A percentile compares a stretch with the other conserved stretches of the same genome.
Conservation (phyloP, 495 filamentous ascomycete species). For the Arthonia radiata region DNA sequence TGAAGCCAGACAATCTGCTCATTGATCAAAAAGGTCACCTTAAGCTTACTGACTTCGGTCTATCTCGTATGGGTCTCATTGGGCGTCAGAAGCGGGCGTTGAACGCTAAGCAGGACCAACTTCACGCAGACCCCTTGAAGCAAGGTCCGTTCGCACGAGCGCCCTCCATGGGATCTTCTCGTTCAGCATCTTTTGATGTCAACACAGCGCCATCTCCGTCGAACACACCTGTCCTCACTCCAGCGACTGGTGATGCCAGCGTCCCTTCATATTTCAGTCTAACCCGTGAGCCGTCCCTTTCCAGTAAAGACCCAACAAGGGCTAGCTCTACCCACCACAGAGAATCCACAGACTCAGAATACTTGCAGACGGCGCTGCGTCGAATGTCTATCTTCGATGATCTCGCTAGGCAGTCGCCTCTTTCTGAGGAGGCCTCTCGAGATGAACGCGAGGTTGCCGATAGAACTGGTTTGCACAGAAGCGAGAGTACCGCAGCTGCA, state of each 20-base stretch:
- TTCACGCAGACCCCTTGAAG: constrained; percentile 73
- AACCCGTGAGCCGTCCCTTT: constrained; percentile 32
- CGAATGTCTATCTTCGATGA: constrained; percentile 57
- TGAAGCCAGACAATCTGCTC: constrained; percentile 91
- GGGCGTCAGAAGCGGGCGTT: constrained; percentile 85
- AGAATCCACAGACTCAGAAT: constrained; percentile 76
- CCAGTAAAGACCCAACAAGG: constrained; percentile 49
- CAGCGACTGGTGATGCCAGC: constrained; percentile 38
- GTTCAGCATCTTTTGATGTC: constrained; percentile 88
- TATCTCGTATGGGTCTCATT: constrained; percentile 91
- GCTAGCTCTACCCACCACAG: constrained; percentile 72
- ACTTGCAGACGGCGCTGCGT: constrained; percentile 58
- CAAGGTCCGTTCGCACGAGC: constrained; percentile 73
- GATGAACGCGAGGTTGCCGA: no score
- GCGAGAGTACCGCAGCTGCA: constrained; percentile 16
- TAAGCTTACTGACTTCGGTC: constrained; percentile 90
- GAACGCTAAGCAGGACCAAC: constrained; percentile 49
- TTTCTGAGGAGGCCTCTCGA: constrained; percentile 50
- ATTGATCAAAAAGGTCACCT: constrained; percentile 94
- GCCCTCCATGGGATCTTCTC: constrained; percentile 67
- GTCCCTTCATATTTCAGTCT: constrained; percentile 92
- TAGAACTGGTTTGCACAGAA: no score
- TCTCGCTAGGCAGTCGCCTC: constrained; percentile 19
- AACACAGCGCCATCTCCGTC: constrained; percentile 45
- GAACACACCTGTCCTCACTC: constrained; percentile 70